A percentile compares a stretch with the other conserved stretches of the same genome.
These are phyloP conservation scores for Scenedesmus sp. DNA, from an alignment of 163 green algal species.

Conservation along the genomic window DNA sequence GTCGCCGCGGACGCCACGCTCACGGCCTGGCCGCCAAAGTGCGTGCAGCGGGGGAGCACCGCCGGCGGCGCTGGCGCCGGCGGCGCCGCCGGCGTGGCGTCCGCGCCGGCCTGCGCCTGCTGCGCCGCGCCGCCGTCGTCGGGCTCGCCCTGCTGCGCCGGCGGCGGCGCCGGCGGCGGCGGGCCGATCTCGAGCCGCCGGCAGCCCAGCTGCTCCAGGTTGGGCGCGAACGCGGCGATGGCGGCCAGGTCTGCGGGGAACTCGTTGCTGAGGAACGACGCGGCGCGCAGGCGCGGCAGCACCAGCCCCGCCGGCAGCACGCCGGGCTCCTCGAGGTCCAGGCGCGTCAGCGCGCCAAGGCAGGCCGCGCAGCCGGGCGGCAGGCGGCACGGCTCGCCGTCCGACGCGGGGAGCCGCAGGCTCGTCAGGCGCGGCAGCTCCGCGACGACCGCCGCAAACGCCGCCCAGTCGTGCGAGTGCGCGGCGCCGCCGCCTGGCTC, in stretches of 20 bases:
- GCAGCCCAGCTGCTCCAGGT: slow-evolving; percentile 29
- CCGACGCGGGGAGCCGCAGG: slow-evolving; percentile 3
- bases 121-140: not conserved
- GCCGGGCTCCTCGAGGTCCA: slow-evolving; percentile 17
- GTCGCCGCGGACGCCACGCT: not conserved
- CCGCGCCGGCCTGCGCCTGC: slow-evolving; percentile 2
- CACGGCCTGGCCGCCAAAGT: slow-evolving; percentile 30
- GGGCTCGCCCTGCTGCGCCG: not conserved
- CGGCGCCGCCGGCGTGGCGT: not conserved
- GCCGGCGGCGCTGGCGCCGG: not conserved
- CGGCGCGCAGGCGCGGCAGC: slow-evolving; percentile 1
- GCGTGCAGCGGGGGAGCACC: not conserved
- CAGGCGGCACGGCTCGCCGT: not conserved
- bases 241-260: not conserved
- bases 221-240: slow-evolving; percentile 21
- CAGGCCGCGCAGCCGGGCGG: not conserved
- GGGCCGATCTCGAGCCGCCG: slow-evolving; percentile 7
- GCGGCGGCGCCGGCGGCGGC: not conserved
- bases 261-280: slow-evolving; percentile 9
- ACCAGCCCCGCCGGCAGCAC: slow-evolving; percentile 5
- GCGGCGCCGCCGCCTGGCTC: not conserved
- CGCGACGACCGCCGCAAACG: not conserved
- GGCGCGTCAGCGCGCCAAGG: slow-evolving; percentile 4
- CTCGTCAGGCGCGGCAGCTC: not conserved
- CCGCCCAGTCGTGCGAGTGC: not conserved